A percentile compares a stretch with the other conserved stretches of the same genome.
Conservation (phyloP, 2,329 filamentous ascomycete species). For the Xylariaceae sp. region DNA sequence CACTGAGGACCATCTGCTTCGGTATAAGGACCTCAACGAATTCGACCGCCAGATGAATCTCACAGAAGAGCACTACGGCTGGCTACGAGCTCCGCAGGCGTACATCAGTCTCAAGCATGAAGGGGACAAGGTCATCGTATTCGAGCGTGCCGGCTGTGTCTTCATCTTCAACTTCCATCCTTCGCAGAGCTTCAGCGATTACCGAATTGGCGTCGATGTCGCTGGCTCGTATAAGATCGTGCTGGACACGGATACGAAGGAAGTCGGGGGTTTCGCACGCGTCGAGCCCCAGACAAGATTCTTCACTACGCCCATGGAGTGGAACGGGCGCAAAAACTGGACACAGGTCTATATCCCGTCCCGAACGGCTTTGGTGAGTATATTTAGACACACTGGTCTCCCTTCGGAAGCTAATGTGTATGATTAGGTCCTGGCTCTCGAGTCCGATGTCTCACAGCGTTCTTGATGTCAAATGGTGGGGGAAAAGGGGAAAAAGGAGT, state of each 20-base stretch:
- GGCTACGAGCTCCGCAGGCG: constrained; percentile 79
- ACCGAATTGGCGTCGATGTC: constrained; percentile 80
- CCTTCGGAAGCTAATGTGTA: constrained; percentile 5
- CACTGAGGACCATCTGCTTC: constrained; percentile 74
- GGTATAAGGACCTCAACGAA: constrained; percentile 87
- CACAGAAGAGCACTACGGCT: constrained; percentile 82
- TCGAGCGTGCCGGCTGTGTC: constrained; percentile 82
- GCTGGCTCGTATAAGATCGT: constrained; percentile 83
- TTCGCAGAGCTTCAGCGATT: constrained; percentile 79
- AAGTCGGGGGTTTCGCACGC: constrained; percentile 73
- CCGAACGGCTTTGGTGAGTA: constrained; percentile 72
- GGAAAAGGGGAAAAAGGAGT: not conserved
- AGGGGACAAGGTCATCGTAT: constrained; percentile 88
- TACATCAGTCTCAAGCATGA: constrained; percentile 95
- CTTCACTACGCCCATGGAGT: constrained; percentile 84
- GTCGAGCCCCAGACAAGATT: constrained; percentile 77
- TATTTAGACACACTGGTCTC: not conserved
- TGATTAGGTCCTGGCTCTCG: constrained; percentile 48
- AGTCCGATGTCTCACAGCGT: constrained; percentile 35
- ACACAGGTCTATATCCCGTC: constrained; percentile 86
- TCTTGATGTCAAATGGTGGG: not conserved
- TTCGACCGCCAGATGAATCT: constrained; percentile 92
- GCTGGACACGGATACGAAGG: constrained; percentile 70
- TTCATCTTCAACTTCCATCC: constrained; percentile 98
- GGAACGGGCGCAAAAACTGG: constrained; percentile 88